phyloP scores from a whole-genome alignment of 805 yeast species.

The Zygoascus tannicola region DNA sequence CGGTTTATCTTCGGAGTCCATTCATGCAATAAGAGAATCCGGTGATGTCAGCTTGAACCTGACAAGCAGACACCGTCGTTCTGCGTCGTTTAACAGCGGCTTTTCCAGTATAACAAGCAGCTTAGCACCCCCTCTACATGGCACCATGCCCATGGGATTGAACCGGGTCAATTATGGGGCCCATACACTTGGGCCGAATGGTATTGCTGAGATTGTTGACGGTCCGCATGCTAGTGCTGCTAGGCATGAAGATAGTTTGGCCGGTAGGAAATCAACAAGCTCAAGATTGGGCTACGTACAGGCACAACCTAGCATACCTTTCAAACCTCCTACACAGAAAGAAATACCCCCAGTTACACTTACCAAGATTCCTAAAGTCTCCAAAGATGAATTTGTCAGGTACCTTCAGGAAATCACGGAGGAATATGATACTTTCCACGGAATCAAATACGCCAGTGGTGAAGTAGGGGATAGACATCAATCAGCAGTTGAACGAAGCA shows the following conservation, averaged over 20 bases:
- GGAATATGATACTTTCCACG: conserved; percentile 32
- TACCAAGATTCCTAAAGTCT: conserved; percentile 40
- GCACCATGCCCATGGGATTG: conserved; percentile 26
- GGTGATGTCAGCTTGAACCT: neutral
- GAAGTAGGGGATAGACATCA: conserved; percentile 1
- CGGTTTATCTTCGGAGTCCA: neutral
- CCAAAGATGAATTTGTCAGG: conserved; percentile 34
- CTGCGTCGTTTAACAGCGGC: conserved; percentile 2
- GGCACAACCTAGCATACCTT: conserved; percentile 16
- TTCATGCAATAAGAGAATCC: neutral
- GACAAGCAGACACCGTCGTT: conserved; percentile 5
- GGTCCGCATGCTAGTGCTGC: conserved; percentile 19
- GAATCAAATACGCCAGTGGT: conserved; percentile 5
- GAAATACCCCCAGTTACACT: conserved; percentile 81
- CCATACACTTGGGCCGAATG: conserved; percentile 61
- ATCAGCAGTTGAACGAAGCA: neutral
- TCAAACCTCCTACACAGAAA: conserved; percentile 51
- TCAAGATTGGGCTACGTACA: neutral
- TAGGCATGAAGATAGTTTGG: conserved; percentile 8
- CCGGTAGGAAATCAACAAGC: conserved; percentile 19
- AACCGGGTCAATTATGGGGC: conserved; percentile 33
- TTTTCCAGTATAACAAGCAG: conserved; percentile 1
- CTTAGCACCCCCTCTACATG: neutral
- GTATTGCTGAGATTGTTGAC: conserved; percentile 67
- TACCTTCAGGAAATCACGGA: conserved; percentile 38